Evolutionary conservation across 2,329 filamentous ascomycete genomes (phyloP).

Genomic region (Colletotrichum tofieldiae): DNA sequence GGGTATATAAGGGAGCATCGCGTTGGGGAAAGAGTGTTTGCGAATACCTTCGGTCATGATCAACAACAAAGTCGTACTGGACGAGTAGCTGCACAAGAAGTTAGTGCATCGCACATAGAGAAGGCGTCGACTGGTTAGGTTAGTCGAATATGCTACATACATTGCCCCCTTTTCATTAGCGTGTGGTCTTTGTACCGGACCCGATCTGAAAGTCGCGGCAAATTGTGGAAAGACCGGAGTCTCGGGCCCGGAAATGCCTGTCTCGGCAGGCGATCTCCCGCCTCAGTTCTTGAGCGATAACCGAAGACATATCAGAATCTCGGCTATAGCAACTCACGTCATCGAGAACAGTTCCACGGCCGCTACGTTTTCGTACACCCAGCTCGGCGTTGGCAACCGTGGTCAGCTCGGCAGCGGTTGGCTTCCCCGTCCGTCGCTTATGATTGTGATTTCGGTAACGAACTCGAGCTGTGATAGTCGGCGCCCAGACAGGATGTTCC

Average conservation of each 20-base stretch:
- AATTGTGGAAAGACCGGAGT: not conserved
- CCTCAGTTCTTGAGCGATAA: constrained; percentile 13
- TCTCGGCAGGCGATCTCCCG: constrained; percentile 33
- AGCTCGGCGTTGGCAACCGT: not conserved
- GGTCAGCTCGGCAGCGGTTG: not conserved
- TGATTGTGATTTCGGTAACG: constrained; percentile 7
- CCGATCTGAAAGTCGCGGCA: constrained; percentile 11
- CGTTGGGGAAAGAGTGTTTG: constrained; percentile 65
- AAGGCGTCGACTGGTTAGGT: not conserved
- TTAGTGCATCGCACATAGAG: not conserved
- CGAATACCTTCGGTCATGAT: constrained; percentile 59
- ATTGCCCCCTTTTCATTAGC: not conserved
- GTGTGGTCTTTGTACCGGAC: not conserved
- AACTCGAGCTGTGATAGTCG: not conserved
- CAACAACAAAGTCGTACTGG: too few species aligned
- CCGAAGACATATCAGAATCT: not conserved
- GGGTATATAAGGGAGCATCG: constrained; percentile 65
- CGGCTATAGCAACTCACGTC: constrained; percentile 1
- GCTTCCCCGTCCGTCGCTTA: not conserved
- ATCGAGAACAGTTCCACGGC: not conserved
- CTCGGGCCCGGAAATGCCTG: constrained; percentile 16
- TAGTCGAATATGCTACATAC: not conserved
- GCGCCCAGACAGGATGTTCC: constrained; percentile 14
- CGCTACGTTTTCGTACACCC: not conserved
- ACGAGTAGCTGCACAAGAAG: not conserved